Conservation (phyloP, 495 filamentous ascomycete species). For the Penicillium pulvis region DNA sequence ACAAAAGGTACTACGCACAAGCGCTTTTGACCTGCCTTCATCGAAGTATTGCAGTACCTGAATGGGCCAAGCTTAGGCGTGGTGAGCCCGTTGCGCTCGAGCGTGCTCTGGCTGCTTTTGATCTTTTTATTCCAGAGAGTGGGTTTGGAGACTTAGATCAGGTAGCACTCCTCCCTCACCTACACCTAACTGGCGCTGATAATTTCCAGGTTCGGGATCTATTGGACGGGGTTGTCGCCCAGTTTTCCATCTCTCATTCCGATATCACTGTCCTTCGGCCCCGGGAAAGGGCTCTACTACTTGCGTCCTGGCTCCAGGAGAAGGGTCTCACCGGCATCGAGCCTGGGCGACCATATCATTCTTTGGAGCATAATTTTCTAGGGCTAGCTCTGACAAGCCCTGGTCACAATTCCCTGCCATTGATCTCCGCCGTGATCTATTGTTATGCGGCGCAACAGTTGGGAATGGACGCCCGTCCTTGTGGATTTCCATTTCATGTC, state of each 20-base stretch:
- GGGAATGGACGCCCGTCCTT: slow-evolving; percentile 70
- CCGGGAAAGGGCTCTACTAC: slow-evolving; percentile 64
- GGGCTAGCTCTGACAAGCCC: slow-evolving; percentile 63
- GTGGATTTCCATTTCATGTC: slow-evolving; percentile 78
- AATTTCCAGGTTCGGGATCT: slow-evolving; percentile 53
- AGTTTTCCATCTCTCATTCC: slow-evolving; percentile 52
- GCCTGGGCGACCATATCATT: slow-evolving; percentile 66
- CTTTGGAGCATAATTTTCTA: slow-evolving; percentile 82
- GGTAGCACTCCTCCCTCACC: slow-evolving; percentile 42
- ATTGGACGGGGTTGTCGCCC: slow-evolving; percentile 63
- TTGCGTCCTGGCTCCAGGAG: slow-evolving; percentile 65
- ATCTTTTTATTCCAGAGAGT: slow-evolving; percentile 80
- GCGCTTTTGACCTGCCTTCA: slow-evolving; percentile 78
- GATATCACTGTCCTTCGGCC: slow-evolving; percentile 53
- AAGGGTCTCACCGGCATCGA: slow-evolving; percentile 69
- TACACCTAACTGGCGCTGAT: slow-evolving; percentile 14
- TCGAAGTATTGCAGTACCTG: slow-evolving; percentile 71
- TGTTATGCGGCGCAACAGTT: slow-evolving; percentile 66
- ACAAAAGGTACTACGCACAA: slow-evolving; percentile 69
- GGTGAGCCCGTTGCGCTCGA: slow-evolving; percentile 64
- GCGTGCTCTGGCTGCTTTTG: slow-evolving; percentile 75
- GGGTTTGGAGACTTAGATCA: slow-evolving; percentile 71
- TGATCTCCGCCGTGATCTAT: slow-evolving; percentile 76
- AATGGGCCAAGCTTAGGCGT: slow-evolving; percentile 65
- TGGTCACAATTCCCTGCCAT: slow-evolving; percentile 71